Evolutionary conservation across 116 monocot genomes (phyloP).

Genomic region (Cymodocea nodosa): DNA sequence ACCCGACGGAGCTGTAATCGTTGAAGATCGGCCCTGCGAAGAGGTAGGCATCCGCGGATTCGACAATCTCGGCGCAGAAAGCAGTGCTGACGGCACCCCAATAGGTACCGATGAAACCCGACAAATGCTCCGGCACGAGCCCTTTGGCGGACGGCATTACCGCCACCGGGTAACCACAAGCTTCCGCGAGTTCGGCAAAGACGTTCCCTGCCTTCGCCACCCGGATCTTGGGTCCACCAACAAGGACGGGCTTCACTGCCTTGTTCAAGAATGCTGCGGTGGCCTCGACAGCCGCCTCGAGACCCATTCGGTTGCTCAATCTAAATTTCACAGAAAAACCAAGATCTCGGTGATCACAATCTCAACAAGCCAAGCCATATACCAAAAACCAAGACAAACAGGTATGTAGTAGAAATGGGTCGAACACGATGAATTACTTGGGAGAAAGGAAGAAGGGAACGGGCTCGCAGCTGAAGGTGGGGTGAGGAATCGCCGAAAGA

Average conservation of each 20-base stretch:
- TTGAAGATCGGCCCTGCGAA: slow-evolving; percentile 68
- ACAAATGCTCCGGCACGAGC: slow-evolving; percentile 40
- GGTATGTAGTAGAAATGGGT: not conserved
- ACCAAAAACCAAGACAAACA: not conserved
- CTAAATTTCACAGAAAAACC: slow-evolving; percentile 10
- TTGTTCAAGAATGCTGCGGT: slow-evolving; percentile 45
- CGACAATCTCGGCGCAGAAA: slow-evolving; percentile 58
- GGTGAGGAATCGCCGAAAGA: slow-evolving; percentile 32
- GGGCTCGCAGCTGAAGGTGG: slow-evolving; percentile 34
- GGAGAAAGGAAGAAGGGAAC: slow-evolving; percentile 37
- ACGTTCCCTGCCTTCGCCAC: slow-evolving; percentile 35
- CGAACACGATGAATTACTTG: slow-evolving; percentile 9
- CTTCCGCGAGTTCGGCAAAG: slow-evolving; percentile 40
- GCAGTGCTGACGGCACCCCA: slow-evolving; percentile 67
- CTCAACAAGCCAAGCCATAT: not conserved
- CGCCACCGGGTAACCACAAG: slow-evolving; percentile 36
- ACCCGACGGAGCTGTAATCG: slow-evolving; percentile 64
- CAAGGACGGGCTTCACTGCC: slow-evolving; percentile 59
- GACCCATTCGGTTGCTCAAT: slow-evolving; percentile 41
- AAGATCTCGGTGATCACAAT: not conserved
- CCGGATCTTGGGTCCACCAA: slow-evolving; percentile 42
- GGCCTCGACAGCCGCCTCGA: slow-evolving; percentile 49
- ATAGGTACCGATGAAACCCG: slow-evolving; percentile 63
- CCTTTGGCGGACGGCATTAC: slow-evolving; percentile 67
- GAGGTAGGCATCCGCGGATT: slow-evolving; percentile 58